Percentiles rank a stretch among this genome's conserved stretches.
Evolutionary conservation across 1,139 yeast species (phyloP).

Genomic region (Pichia sp.): DNA sequence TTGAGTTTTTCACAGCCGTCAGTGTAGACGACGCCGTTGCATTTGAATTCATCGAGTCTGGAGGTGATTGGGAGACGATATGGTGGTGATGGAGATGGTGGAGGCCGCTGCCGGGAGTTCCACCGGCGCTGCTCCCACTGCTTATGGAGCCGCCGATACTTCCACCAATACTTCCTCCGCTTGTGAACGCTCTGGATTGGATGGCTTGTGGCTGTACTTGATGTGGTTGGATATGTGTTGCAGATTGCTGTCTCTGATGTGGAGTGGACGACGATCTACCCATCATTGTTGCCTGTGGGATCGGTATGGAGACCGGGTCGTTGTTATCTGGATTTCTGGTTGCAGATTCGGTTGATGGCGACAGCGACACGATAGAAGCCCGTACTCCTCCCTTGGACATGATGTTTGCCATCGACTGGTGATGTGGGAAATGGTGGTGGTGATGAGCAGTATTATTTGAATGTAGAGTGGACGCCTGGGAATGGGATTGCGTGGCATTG

Average conservation of each 20-base stretch:
- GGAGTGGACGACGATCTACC: background rate
- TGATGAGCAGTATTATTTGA: background rate
- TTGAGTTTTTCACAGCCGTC: background rate
- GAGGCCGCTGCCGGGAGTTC: background rate
- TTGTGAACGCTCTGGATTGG: too few species aligned
- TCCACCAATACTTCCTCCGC: too few species aligned
- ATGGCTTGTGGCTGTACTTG: background rate
- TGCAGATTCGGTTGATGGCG: background rate
- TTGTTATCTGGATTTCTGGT: background rate
- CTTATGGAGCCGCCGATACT: too few species aligned
- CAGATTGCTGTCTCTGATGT: background rate
- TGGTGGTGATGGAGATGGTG: background rate
- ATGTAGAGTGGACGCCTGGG: too few species aligned
- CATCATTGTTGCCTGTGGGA: background rate
- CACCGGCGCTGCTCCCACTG: too few species aligned
- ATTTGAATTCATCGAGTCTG: background rate
- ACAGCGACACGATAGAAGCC: background rate
- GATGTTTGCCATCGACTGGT: conserved; percentile 2
- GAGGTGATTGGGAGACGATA: background rate
- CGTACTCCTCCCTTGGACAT: background rate
- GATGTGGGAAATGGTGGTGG: background rate
- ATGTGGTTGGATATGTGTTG: too few species aligned
- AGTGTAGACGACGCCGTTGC: background rate
- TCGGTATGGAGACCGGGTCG: background rate
- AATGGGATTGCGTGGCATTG: too few species aligned